Evolutionary conservation across 164 flowering plant species (phyloP).

Genomic region (Umbellularia californica): DNA sequence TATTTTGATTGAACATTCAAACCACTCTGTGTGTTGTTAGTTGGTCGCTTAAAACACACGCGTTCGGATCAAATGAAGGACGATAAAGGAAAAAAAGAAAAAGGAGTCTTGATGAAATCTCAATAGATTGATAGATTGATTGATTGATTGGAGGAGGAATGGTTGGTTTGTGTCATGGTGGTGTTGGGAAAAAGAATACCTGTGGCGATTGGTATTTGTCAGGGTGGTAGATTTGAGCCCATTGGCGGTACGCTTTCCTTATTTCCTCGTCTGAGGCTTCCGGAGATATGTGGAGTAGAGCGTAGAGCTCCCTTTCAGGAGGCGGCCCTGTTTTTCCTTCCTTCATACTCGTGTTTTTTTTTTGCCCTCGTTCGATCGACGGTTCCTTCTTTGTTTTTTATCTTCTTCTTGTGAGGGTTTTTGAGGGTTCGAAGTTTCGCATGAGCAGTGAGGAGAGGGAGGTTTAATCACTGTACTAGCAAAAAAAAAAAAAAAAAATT

Average conservation of each 20-base stretch:
- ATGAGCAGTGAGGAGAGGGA: too few relatives aligned
- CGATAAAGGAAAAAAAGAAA: too few relatives aligned
- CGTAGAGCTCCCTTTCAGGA: conserved; percentile 70
- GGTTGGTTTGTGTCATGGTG: too few relatives aligned
- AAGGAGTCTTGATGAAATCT: too few relatives aligned
- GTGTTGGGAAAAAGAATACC: conserved; percentile 17
- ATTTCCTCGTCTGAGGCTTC: conserved; percentile 97
- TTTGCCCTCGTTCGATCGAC: background rate
- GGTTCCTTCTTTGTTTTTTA: background rate
- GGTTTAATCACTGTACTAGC: too few relatives aligned
- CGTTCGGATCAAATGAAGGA: too few relatives aligned
- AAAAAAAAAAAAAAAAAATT: too few relatives aligned
- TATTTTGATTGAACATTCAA: too few relatives aligned
- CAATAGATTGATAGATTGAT: too few relatives aligned
- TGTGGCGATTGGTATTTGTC: conserved; percentile 78
- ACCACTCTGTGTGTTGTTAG: too few relatives aligned
- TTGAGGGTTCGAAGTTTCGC: background rate
- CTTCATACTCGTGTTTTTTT: conserved; percentile 25
- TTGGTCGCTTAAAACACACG: too few relatives aligned
- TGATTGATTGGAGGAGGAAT: too few relatives aligned
- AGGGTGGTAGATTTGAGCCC: conserved; percentile 97
- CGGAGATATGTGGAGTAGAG: conserved; percentile 79
- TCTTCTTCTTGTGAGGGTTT: background rate
- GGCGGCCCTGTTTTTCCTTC: conserved; percentile 29
- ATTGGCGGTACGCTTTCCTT: conserved; percentile 85